These are phyloP conservation scores for Rubia occidens DNA, from an alignment of 305 asterid genomes.

Conservation along the genomic window DNA sequence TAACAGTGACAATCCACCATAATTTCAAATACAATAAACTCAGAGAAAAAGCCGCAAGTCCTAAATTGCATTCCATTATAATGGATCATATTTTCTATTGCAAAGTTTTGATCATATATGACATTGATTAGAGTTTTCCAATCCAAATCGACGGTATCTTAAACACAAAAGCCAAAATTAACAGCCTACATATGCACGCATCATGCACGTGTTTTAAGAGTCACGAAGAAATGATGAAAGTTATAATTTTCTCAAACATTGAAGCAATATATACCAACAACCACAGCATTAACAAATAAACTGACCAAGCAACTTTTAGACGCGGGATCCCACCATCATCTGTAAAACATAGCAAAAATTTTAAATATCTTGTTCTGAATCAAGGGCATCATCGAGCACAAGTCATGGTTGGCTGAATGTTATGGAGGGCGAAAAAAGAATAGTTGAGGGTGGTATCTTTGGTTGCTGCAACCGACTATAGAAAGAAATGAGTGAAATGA, in stretches of 20 bases:
- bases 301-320: slow-evolving; percentile 32
- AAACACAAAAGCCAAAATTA: too few relatives aligned
- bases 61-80: too few relatives aligned
- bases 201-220: too few relatives aligned
- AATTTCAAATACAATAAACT: too few relatives aligned
- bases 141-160: not conserved
- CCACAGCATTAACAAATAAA: slow-evolving; percentile 29
- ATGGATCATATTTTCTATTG: too few relatives aligned
- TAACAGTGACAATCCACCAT: too few relatives aligned
- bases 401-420: not conserved
- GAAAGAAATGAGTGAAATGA: slow-evolving; percentile 6
- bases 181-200: too few relatives aligned
- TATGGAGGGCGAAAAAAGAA: not conserved
- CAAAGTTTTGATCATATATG: too few relatives aligned
- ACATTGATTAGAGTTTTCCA: too few relatives aligned
- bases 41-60: too few relatives aligned
- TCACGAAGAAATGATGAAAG: too few relatives aligned
- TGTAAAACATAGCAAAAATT: slow-evolving; percentile 13
- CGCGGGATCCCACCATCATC: slow-evolving; percentile 2
- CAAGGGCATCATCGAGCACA: not conserved
- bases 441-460: slow-evolving; percentile 7
- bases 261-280: slow-evolving; percentile 26
- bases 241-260: not conserved
- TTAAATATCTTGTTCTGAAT: slow-evolving; percentile 2
- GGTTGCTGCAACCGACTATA: slow-evolving; percentile 14